Evolutionary conservation across 2,329 filamentous ascomycete species (phyloP).

Genomic region (Monosporascus ibericus): DNA sequence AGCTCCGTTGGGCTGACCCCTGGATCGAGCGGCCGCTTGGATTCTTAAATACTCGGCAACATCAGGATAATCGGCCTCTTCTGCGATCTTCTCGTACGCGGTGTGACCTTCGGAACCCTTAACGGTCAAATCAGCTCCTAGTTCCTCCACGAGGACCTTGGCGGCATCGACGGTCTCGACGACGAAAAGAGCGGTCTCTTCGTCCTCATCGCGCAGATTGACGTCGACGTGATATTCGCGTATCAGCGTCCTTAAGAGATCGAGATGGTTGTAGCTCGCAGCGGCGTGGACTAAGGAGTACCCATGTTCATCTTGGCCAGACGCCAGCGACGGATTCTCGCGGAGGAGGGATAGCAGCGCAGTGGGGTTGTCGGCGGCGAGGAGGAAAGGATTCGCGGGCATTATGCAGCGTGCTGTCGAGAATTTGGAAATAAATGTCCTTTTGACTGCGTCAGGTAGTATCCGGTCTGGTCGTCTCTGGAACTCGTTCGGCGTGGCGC

Average conservation of each 20-base stretch:
- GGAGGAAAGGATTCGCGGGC: constrained; percentile 60
- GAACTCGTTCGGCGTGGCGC: too few relatives aligned
- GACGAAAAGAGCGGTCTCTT: constrained; percentile 93
- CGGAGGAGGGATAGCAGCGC: constrained; percentile 69
- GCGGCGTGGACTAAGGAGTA: constrained; percentile 94
- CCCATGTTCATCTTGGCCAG: constrained; percentile 79
- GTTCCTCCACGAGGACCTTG: constrained; percentile 72
- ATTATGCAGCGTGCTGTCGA: constrained; percentile 24
- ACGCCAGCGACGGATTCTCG: constrained; percentile 68
- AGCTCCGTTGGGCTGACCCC: constrained; percentile 19
- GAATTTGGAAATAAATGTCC: background rate
- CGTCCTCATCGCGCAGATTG: constrained; percentile 82
- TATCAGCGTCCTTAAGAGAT: constrained; percentile 70
- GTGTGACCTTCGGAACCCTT: constrained; percentile 71
- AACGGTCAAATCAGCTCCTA: constrained; percentile 61
- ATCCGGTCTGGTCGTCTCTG: too few relatives aligned
- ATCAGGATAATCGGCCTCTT: constrained; percentile 70
- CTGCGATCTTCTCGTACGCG: constrained; percentile 72
- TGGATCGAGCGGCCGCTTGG: constrained; percentile 24
- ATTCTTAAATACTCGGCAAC: constrained; percentile 64
- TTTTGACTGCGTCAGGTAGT: too few relatives aligned
- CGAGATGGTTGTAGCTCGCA: constrained; percentile 82
- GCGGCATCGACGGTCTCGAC: constrained; percentile 76
- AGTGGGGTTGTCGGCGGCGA: constrained; percentile 76
- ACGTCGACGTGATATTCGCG: constrained; percentile 71